Evolutionary conservation across 306 rosid genomes (phyloP).

Genomic region (Canavalia ensiformis): DNA sequence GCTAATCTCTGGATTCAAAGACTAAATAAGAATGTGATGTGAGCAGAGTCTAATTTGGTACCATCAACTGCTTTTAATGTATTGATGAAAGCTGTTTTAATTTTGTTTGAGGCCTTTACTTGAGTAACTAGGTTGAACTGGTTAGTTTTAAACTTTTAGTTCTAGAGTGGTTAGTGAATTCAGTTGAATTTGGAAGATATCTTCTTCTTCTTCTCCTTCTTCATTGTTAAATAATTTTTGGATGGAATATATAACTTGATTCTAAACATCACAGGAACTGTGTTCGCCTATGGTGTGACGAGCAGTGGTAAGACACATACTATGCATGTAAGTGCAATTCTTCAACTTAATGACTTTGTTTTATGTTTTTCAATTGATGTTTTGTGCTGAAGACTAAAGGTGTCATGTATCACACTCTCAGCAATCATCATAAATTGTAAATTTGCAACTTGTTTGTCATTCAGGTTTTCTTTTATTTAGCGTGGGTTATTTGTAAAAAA

Average conservation of each 20-base stretch:
- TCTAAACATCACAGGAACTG: slow-evolving; percentile 79
- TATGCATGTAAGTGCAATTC: slow-evolving; percentile 87
- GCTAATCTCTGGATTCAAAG: slow-evolving; percentile 19
- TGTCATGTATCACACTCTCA: neutral
- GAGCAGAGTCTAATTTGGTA: slow-evolving; percentile 34
- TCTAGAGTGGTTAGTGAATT: slow-evolving; percentile 33
- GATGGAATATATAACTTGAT: slow-evolving; percentile 43
- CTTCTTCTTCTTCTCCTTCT: neutral
- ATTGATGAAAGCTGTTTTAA: slow-evolving; percentile 16
- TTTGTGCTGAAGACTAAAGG: slow-evolving; percentile 28
- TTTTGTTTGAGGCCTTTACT: slow-evolving; percentile 14
- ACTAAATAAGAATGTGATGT: slow-evolving; percentile 4
- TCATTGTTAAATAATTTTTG: neutral
- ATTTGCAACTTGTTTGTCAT: slow-evolving; percentile 33
- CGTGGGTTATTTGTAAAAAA: slow-evolving; percentile 23
- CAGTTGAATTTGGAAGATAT: slow-evolving; percentile 40
- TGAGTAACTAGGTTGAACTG: slow-evolving; percentile 7
- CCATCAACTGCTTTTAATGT: slow-evolving; percentile 8
- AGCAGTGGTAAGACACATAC: slow-evolving; percentile 99
- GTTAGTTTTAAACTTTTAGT: slow-evolving; percentile 19
- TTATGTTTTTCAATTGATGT: slow-evolving; percentile 26
- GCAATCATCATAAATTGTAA: slow-evolving; percentile 32
- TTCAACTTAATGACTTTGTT: slow-evolving; percentile 25
- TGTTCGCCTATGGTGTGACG: slow-evolving; percentile 98
- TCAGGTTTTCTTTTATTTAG: slow-evolving; percentile 5